phyloP scores from a whole-genome alignment of 225 moss, liverwort and hornwort species.

The Marchantia polymorpha region DNA sequence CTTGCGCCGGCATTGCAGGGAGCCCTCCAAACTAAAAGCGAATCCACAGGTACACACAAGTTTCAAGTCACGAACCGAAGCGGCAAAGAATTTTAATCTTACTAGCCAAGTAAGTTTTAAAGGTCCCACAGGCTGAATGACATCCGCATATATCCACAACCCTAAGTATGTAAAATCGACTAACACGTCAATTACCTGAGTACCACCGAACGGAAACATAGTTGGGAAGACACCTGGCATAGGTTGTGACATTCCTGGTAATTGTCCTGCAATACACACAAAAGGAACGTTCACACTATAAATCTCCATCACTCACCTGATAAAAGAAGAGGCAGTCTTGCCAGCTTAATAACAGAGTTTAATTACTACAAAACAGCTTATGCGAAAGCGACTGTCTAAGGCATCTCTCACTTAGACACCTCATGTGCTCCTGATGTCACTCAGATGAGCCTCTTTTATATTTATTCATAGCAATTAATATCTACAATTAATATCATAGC shows the following conservation, averaged over 20 bases:
- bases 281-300: neutral
- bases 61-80: neutral
- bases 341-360: conserved; percentile 1
- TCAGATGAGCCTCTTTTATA: neutral
- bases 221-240: conserved; percentile 91
- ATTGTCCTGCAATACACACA: conserved; percentile 61
- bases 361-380: neutral
- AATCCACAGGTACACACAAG: conserved; percentile 7
- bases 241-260: conserved; percentile 90
- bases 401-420: neutral
- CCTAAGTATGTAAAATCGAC: neutral
- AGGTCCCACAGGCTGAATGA: neutral
- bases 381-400: neutral
- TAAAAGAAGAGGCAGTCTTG: neutral
- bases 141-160: neutral
- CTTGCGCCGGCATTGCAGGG: conserved; percentile 59
- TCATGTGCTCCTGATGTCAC: neutral
- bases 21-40: conserved; percentile 52
- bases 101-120: neutral
- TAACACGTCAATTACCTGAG: conserved; percentile 56
- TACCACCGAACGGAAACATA: conserved; percentile 97
- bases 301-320: neutral
- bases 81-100: neutral
- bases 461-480: neutral
- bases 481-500: too few species aligned